Evolutionary conservation across 768 basidiomycete genomes (phyloP).

Genomic region (Psilocybe subaeruginosa): DNA sequence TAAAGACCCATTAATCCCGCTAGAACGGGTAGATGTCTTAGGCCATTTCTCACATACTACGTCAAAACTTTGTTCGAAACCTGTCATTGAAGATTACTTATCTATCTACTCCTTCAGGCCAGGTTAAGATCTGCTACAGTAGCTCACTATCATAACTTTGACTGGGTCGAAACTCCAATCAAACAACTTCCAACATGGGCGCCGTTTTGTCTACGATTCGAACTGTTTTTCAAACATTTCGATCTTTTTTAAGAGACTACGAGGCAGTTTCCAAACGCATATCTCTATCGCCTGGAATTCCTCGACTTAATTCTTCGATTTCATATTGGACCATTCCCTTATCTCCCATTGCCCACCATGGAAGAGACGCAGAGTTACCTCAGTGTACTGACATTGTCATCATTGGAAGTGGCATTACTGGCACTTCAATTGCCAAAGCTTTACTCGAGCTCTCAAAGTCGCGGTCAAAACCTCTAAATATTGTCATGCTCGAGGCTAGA

Average conservation of each 20-base stretch:
- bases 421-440: constrained; percentile 60
- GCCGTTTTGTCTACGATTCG: constrained; percentile 21
- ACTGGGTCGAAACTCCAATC: neutral
- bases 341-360: constrained; percentile 44
- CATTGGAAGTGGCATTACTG: constrained; percentile 81
- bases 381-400: constrained; percentile 67
- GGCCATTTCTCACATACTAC: neutral
- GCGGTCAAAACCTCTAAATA: constrained; percentile 25
- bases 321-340: constrained; percentile 70
- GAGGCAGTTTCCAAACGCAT: constrained; percentile 30
- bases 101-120: neutral
- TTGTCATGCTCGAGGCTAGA: constrained; percentile 84
- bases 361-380: constrained; percentile 34
- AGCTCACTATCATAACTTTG: neutral
- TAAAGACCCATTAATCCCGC: neutral
- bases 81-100: neutral
- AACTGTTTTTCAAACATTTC: constrained; percentile 19
- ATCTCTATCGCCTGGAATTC: constrained; percentile 54
- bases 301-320: constrained; percentile 52
- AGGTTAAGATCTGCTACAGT: neutral
- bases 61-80: neutral
- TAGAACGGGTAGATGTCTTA: neutral
- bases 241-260: constrained; percentile 19
- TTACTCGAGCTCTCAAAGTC: constrained; percentile 42
- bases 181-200: constrained; percentile 16